Percentiles rank a stretch among this genome's conserved stretches.
phyloP scores from a whole-genome alignment of 2,329 filamentous ascomycete species.

The Bipolaris victoriae region DNA sequence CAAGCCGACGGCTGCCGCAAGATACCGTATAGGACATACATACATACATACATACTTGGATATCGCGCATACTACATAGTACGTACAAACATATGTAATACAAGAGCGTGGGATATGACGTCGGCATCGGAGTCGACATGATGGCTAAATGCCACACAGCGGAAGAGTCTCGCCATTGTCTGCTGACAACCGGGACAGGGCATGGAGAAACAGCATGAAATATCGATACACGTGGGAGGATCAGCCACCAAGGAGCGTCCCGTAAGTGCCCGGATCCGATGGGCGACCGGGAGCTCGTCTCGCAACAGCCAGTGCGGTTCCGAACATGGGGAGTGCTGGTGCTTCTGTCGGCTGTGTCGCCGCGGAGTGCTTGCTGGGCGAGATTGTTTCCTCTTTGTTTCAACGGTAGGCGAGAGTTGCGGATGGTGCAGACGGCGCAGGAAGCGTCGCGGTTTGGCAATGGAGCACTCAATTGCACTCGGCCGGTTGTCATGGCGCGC shows the following conservation, averaged over 20 bases:
- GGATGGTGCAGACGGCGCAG: neutral
- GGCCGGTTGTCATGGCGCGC: conserved; percentile 11
- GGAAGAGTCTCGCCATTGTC: conserved; percentile 19
- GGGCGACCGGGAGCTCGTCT: conserved; percentile 2
- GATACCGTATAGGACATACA: conserved; percentile 3
- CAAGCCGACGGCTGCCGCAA: neutral
- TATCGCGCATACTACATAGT: too few relatives aligned
- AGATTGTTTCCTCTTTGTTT: too few relatives aligned
- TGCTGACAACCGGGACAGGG: conserved; percentile 26
- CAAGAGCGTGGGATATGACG: conserved; percentile 20
- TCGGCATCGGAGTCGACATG: conserved; percentile 6
- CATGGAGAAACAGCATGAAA: conserved; percentile 9
- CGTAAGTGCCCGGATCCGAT: conserved; percentile 20
- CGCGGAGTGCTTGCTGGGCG: neutral
- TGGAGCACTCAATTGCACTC: neutral
- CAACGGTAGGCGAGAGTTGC: too few relatives aligned
- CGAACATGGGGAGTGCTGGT: neutral
- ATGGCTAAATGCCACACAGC: neutral
- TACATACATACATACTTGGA: neutral
- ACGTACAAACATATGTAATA: neutral
- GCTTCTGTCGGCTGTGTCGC: neutral
- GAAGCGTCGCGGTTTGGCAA: neutral
- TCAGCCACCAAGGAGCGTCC: conserved; percentile 26
- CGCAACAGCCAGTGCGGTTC: neutral
- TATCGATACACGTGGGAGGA: conserved; percentile 26